Evolutionary conservation across 305 asterid genomes (phyloP).

Genomic region (Solanum aculeatissimum): DNA sequence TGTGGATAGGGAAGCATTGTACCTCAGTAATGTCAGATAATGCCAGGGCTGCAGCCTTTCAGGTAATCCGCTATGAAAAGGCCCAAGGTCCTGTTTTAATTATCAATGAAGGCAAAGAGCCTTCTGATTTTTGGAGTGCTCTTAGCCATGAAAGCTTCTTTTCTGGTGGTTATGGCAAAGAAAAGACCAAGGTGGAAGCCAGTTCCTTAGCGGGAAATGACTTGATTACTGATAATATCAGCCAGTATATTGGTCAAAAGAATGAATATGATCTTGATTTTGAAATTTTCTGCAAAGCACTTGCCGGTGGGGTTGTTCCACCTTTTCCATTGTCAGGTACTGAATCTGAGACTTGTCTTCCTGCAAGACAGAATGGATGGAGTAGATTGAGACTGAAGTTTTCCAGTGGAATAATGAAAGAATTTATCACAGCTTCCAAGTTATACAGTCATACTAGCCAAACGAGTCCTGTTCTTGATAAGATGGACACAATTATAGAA

Average conservation of each 20-base stretch:
- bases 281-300: conserved; percentile 30
- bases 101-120: conserved; percentile 70
- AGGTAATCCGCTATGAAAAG: conserved; percentile 68
- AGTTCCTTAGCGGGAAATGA: background rate
- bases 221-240: background rate
- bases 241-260: conserved; percentile 16
- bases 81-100: conserved; percentile 48
- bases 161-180: conserved; percentile 5
- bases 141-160: conserved; percentile 23
- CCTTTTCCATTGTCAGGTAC: conserved; percentile 29
- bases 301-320: conserved; percentile 38
- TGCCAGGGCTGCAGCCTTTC: conserved; percentile 65
- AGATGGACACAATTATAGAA: conserved; percentile 19
- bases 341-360: conserved; percentile 30
- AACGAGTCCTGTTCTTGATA: conserved; percentile 15
- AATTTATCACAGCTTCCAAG: conserved; percentile 28
- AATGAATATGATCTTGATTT: conserved; percentile 33
- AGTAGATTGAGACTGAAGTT: conserved; percentile 28
- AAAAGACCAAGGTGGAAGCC: background rate
- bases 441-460: conserved; percentile 7
- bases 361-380: conserved; percentile 36
- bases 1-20: conserved; percentile 73
- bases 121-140: conserved; percentile 59
- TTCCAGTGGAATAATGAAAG: conserved; percentile 26
- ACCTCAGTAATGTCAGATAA: conserved; percentile 47